Evolutionary conservation across 176 grass and related monocot genomes (phyloP), one percentile per base, ranked within the genome.

Genomic region (Avena sativa): DNA sequence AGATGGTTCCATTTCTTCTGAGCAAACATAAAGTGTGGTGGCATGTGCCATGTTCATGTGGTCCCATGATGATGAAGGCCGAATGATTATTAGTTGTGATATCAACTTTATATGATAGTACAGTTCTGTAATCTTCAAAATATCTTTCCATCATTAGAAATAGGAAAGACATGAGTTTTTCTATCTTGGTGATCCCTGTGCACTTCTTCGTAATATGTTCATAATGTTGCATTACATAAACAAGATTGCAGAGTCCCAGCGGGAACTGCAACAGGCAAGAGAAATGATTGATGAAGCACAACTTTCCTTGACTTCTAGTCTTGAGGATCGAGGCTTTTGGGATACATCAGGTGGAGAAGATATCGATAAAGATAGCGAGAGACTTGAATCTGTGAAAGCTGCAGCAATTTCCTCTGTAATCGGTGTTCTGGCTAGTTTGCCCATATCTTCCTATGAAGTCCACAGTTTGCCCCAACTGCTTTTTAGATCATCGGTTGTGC

Each of bases 201-300:
- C 17, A 44, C 71, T 85, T 77, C 59, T 36, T 87, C 36, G 77
- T 78, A 57, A 61, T 23, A 62, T 70, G 49, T 26, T 89, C 75
- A 89, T 56, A 76, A 80, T 68, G 50, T 47, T 71, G 44, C 43
- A 38, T 79, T 69, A 16, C 69, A 15, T 82, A 49, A 64, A 36
- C 32, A 88, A 95, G 97, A 97, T 99, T 90, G 85, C 47, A 93
- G 90, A 99, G 72, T 91, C 94, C 19, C 89, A 94, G 84, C 87
- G 57, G 63, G 94, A 99, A 83, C 87, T 99, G 60, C 88, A 81
- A 69, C 80, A 92, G 72, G 97, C 92, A 73, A 96, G 92, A 88
- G 77, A 78, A 55, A 97, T 97, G 91, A 90, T 99, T 67, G 88
- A 94, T 82, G 94, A 97, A 87, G 92, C 97, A 76, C 59, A 94